phyloP scores from a whole-genome alignment of 1,284 basidiomycete species.

The Trichosporon sp. region DNA sequence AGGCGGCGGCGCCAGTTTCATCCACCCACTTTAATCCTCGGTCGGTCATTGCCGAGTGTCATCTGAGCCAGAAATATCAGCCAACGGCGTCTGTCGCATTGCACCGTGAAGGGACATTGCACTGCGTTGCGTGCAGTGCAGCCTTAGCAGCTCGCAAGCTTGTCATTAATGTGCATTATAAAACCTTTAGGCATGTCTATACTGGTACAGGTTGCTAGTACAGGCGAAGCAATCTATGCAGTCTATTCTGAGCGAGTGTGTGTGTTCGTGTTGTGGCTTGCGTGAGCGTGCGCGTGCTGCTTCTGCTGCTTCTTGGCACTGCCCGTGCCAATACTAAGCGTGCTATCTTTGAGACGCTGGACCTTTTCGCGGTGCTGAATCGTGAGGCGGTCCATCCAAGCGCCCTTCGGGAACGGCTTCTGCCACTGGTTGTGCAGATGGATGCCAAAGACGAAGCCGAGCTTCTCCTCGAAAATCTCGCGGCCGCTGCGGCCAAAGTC shows the following conservation, averaged over 20 bases:
- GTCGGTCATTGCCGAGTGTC: not conserved
- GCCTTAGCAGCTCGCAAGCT: too few relatives aligned
- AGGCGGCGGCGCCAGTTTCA: not conserved
- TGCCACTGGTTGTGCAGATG: slow-evolving; percentile 94
- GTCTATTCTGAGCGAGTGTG: not conserved
- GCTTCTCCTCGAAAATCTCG: slow-evolving; percentile 63
- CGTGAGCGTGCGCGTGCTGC: not conserved
- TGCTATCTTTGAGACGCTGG: slow-evolving; percentile 18
- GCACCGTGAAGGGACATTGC: too few relatives aligned
- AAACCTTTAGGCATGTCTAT: not conserved
- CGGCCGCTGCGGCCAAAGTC: slow-evolving; percentile 51
- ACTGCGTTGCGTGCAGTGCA: too few relatives aligned
- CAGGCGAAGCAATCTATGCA: not conserved
- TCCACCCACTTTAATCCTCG: not conserved
- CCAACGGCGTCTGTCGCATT: too few relatives aligned
- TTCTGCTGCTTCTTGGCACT: too few relatives aligned
- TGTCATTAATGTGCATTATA: slow-evolving; percentile 3
- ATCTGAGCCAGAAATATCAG: too few relatives aligned
- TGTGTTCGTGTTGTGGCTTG: not conserved
- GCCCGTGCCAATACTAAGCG: too few relatives aligned
- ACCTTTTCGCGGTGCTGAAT: slow-evolving; percentile 62
- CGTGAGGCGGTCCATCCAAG: slow-evolving; percentile 79
- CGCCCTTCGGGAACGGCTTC: slow-evolving; percentile 71
- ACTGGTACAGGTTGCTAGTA: not conserved
- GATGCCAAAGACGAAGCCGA: slow-evolving; percentile 77